Evolutionary conservation across 768 basidiomycete species (phyloP), one percentile per base, ranked within the genome.

Genomic region (Auricularia auricula-judae): DNA sequence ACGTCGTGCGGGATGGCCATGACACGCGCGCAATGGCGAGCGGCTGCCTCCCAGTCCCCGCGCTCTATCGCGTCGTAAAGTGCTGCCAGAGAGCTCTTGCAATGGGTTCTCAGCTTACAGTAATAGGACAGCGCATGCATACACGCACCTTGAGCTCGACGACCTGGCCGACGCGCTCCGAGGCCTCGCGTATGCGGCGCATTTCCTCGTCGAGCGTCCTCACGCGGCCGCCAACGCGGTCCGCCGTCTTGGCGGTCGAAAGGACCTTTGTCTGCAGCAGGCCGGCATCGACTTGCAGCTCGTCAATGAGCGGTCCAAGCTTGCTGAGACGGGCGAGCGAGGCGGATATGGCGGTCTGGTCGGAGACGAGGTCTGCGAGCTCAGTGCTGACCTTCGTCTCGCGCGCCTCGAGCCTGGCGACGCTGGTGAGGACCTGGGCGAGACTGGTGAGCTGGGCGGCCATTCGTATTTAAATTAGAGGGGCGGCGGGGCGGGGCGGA

Each of bases 11-110:
- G 89, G 14, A 97, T 78, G 0, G 88, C 79, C 89, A 96, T 95
- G 2, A 94, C 96, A 23, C 93, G 80, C 36, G 91, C 86, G 74
- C 95, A 96, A 71, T 93, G 88, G 65, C 93, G 82, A 0, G 94
- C 86, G 3, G 97, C 97, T 2, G 90, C 84, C 73, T 99, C 97
- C 97, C 97, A 99, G 71, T 98, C 97, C 68, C 90, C 84, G 56
- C 77, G 79, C 36, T 89, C 86, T 36, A 98, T 94, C 14, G 84
- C 76, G 10, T 77, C 69, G 58, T 83, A 79, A 14, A 88, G 74
- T 23, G 79, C 80, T 3, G 78, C 73, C 53, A 89, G 75, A 1
- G 96, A 88, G 0, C 83, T 83, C 82, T 93, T 77, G 10, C 79
- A 75, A 64, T 42, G 73, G 76, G 10, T 77, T 74, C 79, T 81